These are phyloP conservation scores for Auricularia sp. DNA, from an alignment of 768 basidiomycete genomes.

Conservation along the genomic window DNA sequence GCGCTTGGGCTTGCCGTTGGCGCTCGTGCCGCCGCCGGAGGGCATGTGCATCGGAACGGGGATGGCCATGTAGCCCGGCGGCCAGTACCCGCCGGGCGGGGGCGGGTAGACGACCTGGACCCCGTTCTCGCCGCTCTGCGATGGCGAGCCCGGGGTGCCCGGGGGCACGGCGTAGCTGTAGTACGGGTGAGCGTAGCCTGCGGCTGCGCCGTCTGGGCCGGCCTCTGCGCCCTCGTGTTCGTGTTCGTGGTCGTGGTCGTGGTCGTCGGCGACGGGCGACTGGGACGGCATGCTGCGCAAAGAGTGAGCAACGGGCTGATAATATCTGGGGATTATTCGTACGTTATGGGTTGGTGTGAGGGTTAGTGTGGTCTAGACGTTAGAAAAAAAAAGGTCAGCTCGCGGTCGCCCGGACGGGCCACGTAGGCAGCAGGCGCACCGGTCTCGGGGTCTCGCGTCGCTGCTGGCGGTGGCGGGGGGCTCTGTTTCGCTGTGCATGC, in stretches of 20 bases:
- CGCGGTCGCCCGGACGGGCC: neutral
- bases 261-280: neutral
- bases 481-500: neutral
- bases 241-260: neutral
- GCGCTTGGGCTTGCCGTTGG: slow-evolving; percentile 29
- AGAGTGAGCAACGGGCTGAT: too few species aligned
- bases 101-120: neutral
- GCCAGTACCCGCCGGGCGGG: neutral
- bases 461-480: neutral
- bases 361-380: neutral
- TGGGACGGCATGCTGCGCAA: neutral
- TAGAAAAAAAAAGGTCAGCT: neutral
- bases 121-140: neutral
- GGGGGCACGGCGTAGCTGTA: neutral
- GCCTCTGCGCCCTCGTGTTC: neutral
- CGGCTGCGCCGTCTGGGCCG: neutral
- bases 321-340: too few species aligned
- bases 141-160: neutral
- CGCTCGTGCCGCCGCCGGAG: slow-evolving; percentile 11
- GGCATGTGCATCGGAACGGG: slow-evolving; percentile 19
- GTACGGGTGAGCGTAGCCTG: neutral
- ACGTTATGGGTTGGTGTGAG: neutral
- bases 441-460: neutral
- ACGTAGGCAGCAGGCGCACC: neutral
- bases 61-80: slow-evolving; percentile 11